phyloP scores from a whole-genome alignment of 805 yeast species.

The Metahyphopichia silvanorum region DNA sequence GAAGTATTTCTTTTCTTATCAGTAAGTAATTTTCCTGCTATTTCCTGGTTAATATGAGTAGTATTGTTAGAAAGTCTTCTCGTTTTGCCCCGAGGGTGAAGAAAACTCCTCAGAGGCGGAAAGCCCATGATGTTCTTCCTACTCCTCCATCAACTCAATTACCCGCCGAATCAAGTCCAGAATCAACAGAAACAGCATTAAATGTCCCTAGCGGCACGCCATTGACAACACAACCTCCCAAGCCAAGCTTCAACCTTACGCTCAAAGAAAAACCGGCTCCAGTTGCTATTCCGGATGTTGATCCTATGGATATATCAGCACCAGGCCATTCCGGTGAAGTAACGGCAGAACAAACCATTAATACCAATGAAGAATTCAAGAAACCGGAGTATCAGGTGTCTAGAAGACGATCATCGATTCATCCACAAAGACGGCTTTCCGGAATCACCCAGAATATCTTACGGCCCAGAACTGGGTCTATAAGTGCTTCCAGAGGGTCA shows the following conservation, averaged over 20 bases:
- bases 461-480: slow-evolving; percentile 26
- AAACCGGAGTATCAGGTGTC: slow-evolving; percentile 13
- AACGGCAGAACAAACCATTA: slow-evolving; percentile 10
- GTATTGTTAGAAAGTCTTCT: slow-evolving; percentile 48
- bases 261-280: slow-evolving; percentile 5
- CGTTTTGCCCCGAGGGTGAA: slow-evolving; percentile 61
- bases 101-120: slow-evolving; percentile 20
- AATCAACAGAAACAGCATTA: not conserved
- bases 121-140: slow-evolving; percentile 4
- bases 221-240: slow-evolving; percentile 7
- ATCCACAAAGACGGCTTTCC: slow-evolving; percentile 32
- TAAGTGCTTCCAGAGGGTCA: slow-evolving; percentile 12
- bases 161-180: not conserved
- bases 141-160: slow-evolving; percentile 16
- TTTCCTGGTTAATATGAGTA: slow-evolving; percentile 45
- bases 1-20: too few species aligned
- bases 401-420: slow-evolving; percentile 27
- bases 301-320: slow-evolving; percentile 19
- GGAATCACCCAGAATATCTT: slow-evolving; percentile 27
- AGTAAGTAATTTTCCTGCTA: too few species aligned
- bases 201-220: slow-evolving; percentile 2
- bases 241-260: slow-evolving; percentile 1
- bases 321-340: slow-evolving; percentile 7
- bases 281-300: slow-evolving; percentile 12
- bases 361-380: slow-evolving; percentile 29